Conservation (phyloP, 257 asterid genomes). For the Solanum infundibuliforme region DNA sequence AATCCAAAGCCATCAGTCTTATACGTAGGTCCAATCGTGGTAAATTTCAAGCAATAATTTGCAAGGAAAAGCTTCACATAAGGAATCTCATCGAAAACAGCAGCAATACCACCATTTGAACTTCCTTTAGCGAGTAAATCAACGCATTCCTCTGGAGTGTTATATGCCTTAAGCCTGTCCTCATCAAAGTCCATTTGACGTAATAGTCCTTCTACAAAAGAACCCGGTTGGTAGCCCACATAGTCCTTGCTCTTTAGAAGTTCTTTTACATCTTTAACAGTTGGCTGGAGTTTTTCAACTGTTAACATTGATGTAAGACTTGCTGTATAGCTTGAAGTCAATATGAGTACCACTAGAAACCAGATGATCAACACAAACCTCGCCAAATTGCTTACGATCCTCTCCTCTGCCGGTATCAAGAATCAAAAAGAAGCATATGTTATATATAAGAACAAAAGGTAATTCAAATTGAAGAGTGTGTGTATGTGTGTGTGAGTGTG, state of each 20-base stretch:
- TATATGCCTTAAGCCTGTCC: slow-evolving; percentile 1
- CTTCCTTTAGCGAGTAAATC: slow-evolving; percentile 16
- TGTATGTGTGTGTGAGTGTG: not conserved
- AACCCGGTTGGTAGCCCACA: slow-evolving; percentile 9
- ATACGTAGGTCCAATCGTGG: slow-evolving; percentile 13
- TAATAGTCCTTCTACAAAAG: slow-evolving; percentile 4
- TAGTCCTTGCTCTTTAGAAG: slow-evolving; percentile 17
- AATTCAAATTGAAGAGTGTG: not conserved
- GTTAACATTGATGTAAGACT: slow-evolving; percentile 46
- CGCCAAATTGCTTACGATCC: slow-evolving; percentile 23
- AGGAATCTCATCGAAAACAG: slow-evolving; percentile 29
- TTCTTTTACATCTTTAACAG: slow-evolving; percentile 24
- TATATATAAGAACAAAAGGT: not conserved
- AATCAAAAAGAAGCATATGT: not conserved
- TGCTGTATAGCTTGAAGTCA: slow-evolving; percentile 45
- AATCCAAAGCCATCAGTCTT: slow-evolving; percentile 27
- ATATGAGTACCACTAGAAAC: slow-evolving; percentile 30
- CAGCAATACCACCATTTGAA: slow-evolving; percentile 21
- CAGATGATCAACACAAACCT: slow-evolving; percentile 35
- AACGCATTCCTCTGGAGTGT: slow-evolving; percentile 4
- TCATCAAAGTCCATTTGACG: slow-evolving; percentile 4
- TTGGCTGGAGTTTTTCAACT: slow-evolving; percentile 35
- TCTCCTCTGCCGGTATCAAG: slow-evolving; percentile 20
- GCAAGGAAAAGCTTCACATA: slow-evolving; percentile 21
- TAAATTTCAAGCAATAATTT: slow-evolving; percentile 12